Conservation (phyloP, 75 land plant species). For the Pseudotsuga menziesii region DNA sequence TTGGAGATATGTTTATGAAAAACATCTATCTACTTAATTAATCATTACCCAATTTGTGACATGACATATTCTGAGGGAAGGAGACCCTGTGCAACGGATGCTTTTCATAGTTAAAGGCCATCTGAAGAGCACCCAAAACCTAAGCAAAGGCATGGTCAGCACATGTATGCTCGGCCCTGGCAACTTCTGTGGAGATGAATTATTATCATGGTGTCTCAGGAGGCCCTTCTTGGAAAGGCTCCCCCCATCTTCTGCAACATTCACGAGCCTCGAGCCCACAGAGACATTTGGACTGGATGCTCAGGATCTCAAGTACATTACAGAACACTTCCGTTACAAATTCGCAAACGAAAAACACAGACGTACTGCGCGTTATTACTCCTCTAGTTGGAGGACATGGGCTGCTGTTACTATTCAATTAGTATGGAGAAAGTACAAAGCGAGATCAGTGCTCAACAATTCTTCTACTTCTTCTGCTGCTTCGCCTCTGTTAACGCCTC, state of each 20-base stretch:
- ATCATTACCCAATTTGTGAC: no score
- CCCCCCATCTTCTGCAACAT: conserved; percentile 82
- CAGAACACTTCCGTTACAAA: conserved; percentile 75
- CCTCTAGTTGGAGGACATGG: conserved; percentile 90
- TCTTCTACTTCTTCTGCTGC: not conserved
- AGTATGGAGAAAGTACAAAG: conserved; percentile 71
- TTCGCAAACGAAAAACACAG: conserved; percentile 74
- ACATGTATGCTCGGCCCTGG: conserved; percentile 73
- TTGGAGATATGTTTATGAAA: no score
- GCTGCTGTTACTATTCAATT: conserved; percentile 86
- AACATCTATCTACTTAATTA: no score
- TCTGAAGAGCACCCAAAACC: conserved; percentile 58
- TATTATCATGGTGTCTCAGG: conserved; percentile 79
- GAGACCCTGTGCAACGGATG: conserved; percentile 78
- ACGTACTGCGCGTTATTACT: conserved; percentile 50
- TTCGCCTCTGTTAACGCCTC: not conserved
- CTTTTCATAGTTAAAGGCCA: conserved; percentile 73
- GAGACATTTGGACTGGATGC: conserved; percentile 83
- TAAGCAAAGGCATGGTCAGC: conserved; percentile 60
- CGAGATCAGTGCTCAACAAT: conserved; percentile 14
- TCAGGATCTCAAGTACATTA: conserved; percentile 56
- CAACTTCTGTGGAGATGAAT: conserved; percentile 80
- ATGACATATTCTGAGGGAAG: conserved; percentile 70
- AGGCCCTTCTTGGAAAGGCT: conserved; percentile 62
- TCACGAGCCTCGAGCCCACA: conserved; percentile 52